Percentiles rank a stretch among this genome's conserved stretches.
Evolutionary conservation across 2,329 filamentous ascomycete genomes (phyloP).

Genomic region (Penicillium thymicola): DNA sequence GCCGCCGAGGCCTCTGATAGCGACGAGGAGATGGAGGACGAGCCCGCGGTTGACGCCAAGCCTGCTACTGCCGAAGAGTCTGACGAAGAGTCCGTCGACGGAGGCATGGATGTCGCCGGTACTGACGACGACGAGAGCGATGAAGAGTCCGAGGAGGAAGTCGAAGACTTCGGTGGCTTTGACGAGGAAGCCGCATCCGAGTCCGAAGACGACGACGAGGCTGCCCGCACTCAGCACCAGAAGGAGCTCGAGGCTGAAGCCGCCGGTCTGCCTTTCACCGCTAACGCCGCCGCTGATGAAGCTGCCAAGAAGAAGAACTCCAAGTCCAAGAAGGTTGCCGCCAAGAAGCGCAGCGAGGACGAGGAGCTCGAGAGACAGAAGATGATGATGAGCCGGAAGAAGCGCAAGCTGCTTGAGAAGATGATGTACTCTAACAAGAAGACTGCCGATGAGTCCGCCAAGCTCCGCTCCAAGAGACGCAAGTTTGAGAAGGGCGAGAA

Average conservation of each 20-base stretch:
- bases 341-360: conserved; percentile 63
- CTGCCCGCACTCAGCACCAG: conserved; percentile 69
- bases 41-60: conserved; percentile 22
- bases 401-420: conserved; percentile 95
- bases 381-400: conserved; percentile 98
- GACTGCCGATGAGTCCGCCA: conserved; percentile 85
- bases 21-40: conserved; percentile 40
- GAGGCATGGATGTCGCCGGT: conserved; percentile 50
- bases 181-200: conserved; percentile 48
- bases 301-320: conserved; percentile 66
- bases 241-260: conserved; percentile 91
- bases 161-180: conserved; percentile 50
- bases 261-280: conserved; percentile 57
- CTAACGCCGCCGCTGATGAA: conserved; percentile 53
- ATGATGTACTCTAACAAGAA: conserved; percentile 96
- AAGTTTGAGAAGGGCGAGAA: conserved; percentile 66
- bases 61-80: conserved; percentile 27
- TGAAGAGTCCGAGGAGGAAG: conserved; percentile 45
- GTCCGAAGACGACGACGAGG: conserved; percentile 59
- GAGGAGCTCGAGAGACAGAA: conserved; percentile 91
- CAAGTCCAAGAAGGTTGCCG: conserved; percentile 66
- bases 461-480: conserved; percentile 82
- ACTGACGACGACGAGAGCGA: conserved; percentile 47
- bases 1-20: conserved; percentile 58
- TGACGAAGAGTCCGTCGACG: conserved; percentile 47